Percentiles rank a stretch among this genome's conserved stretches.
These are phyloP conservation scores for Myxozyma nipponensis DNA, from an alignment of 805 yeast species.

Conservation along the genomic window DNA sequence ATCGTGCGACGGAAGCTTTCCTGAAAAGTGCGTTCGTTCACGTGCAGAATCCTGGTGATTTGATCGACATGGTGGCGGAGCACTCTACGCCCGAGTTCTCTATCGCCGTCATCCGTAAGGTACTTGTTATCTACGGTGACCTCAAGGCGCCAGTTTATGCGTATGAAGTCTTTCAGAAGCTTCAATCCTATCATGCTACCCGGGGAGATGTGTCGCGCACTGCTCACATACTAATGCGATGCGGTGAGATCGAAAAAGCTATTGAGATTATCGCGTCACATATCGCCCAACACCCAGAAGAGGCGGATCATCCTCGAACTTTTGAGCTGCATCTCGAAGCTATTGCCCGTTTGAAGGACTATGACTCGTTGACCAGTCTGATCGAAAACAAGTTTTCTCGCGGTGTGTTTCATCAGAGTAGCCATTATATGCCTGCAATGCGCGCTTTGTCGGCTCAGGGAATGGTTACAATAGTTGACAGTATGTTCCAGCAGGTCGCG, in stretches of 20 bases:
- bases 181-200: neutral
- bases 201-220: conserved; percentile 1
- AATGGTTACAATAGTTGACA: conserved; percentile 12
- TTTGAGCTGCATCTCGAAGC: conserved; percentile 12
- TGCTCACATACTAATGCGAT: conserved; percentile 2
- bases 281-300: neutral
- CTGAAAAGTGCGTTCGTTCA: neutral
- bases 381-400: conserved; percentile 13
- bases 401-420: conserved; percentile 6
- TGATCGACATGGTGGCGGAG: conserved; percentile 1
- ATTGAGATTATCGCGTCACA: conserved; percentile 4
- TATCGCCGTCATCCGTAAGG: neutral
- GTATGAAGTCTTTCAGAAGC: neutral
- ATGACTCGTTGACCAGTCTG: conserved; percentile 11
- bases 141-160: neutral
- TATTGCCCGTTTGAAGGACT: conserved; percentile 14
- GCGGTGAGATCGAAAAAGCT: conserved; percentile 3
- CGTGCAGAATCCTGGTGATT: neutral
- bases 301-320: neutral
- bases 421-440: conserved; percentile 19
- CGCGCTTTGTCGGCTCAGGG: conserved; percentile 22
- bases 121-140: neutral
- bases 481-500: conserved; percentile 12
- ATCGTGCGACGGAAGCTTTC: neutral
- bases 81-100: neutral